These are phyloP conservation scores for Bipolaris oryzae DNA, from an alignment of 2,329 filamentous ascomycete species.

Conservation along the genomic window DNA sequence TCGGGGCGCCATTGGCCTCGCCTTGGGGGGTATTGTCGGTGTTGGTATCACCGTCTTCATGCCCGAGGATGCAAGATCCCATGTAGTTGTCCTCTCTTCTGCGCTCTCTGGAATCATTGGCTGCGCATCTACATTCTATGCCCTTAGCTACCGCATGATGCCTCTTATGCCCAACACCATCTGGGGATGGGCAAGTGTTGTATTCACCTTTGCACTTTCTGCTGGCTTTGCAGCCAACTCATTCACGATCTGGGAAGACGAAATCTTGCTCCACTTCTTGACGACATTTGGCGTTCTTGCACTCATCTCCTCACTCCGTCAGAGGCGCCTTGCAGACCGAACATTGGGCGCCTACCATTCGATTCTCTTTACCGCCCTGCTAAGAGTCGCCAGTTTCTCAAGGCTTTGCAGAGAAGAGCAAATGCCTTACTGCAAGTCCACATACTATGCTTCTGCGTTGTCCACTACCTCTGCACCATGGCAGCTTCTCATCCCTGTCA, in stretches of 20 bases:
- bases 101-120: conserved; percentile 50
- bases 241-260: conserved; percentile 98
- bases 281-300: conserved; percentile 83
- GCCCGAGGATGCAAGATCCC: conserved; percentile 49
- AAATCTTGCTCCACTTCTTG: conserved; percentile 89
- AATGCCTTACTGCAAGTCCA: conserved; percentile 94
- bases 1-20: conserved; percentile 57
- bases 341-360: conserved; percentile 85
- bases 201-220: conserved; percentile 87
- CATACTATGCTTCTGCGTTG: conserved; percentile 89
- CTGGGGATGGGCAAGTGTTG: conserved; percentile 85
- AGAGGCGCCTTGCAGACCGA: conserved; percentile 69
- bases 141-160: conserved; percentile 50
- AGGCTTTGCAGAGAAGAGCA: conserved; percentile 96
- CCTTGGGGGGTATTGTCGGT: conserved; percentile 50
- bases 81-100: conserved; percentile 50
- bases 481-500: conserved; percentile 82
- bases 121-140: conserved; percentile 50
- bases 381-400: conserved; percentile 81
- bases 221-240: conserved; percentile 96
- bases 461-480: conserved; percentile 92
- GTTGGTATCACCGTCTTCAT: conserved; percentile 54
- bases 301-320: conserved; percentile 75
- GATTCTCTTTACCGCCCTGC: conserved; percentile 77
- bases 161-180: conserved; percentile 71